Evolutionary conservation across 441 rosid species (phyloP), one percentile per base, ranked within the genome.

Genomic region (Pelargonium exstipulatum): DNA sequence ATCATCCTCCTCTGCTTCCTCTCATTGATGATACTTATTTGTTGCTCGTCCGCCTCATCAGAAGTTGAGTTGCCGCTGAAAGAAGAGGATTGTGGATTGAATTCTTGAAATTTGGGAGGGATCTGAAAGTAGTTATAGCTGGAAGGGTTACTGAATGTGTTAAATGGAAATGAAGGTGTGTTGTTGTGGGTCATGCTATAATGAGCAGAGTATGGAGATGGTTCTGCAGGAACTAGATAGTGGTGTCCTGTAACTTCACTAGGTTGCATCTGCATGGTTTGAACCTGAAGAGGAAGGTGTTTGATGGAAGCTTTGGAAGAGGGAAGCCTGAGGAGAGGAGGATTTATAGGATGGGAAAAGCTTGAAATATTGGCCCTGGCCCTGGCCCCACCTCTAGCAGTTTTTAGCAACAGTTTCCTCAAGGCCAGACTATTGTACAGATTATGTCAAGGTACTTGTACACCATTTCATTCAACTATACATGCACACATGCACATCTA

Each of bases 31-130:
- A 83, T 70, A 43, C 16, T 48, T n/a, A 78, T 71, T 65, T 89
- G 96, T 14, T 78, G 58, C 42, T 84, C 86, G 57, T 88, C 92
- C 22, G 88, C 87, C 64, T 90, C 98, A 46, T 91, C 92, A 2
- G 92, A 89, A 68, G 96, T 82, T 35, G 96, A 86, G 78, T 85
- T 85, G 83, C 84, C 89, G 87, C 91, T 78, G 24, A 78, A 71
- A 68, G 80, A 62, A 2, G 83, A 79, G 49, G 86, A 66, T 69
- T 74, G 83, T 43, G 60, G 60, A 6, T 81, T 83, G 67, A 84
- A 82, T 45, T 89, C 94, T 58, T 79, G 88, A 76, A 80, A 24
- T 12, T 85, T 91, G 70, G 87, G 77, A 64, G 82, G 79, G 64
- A 83, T 69, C 43, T 81, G 84, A 81, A 80, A 74, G 32, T 29